Evolutionary conservation across 2,329 filamentous ascomycete species (phyloP), one percentile per base, ranked within the genome.

Genomic region (Colletotrichum neosansevieriae): DNA sequence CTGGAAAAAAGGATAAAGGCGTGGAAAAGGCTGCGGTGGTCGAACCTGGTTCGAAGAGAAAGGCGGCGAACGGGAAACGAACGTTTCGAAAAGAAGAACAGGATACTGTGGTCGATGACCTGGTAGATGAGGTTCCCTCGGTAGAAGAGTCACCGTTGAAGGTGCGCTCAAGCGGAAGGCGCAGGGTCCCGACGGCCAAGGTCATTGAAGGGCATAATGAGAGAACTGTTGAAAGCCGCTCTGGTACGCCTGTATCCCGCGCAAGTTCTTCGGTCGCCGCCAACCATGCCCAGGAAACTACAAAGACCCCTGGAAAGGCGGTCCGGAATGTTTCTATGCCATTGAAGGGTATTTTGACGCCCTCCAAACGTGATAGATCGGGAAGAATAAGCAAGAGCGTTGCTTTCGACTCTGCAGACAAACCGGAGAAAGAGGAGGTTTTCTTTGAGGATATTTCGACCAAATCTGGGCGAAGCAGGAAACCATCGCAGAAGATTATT

Each of bases 291-390:
- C 13, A 65, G 71, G n/a, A 44, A n/a, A 47, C 63, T 38, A 58
- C 47, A 15, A 60, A 21, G 17, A 13, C 56, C 4, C 44, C 54
- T 2, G 38, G 40, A 3, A 66, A 51, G 47, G 17, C 40, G 11
- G 29, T 32, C 7, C 44, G 61, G n/a, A 70, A 32, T 5, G 38
- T 58, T 4, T 58, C 62, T 10, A 47, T 69, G 42, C 70, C 75
- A n/a, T 80, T 85, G 10, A 89, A 85, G 73, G 82, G 87, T 7
- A 90, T 90, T 63, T 74, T 89, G 47, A 85, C 86, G 3, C 87
- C 88, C 3, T 80, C 79, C 17, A 87, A 84, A 75, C 83, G 81
- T 67, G 76, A 75, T 44, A 54, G 69, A 19, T 59, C 66, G 19
- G 49, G 42, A 73, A 76, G 81, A 73, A 71, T 79, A 58, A 81